Percentiles rank a stretch among this genome's conserved stretches.
Evolutionary conservation across 306 rosid genomes (phyloP).

Genomic region (Gastrolobium villosum): DNA sequence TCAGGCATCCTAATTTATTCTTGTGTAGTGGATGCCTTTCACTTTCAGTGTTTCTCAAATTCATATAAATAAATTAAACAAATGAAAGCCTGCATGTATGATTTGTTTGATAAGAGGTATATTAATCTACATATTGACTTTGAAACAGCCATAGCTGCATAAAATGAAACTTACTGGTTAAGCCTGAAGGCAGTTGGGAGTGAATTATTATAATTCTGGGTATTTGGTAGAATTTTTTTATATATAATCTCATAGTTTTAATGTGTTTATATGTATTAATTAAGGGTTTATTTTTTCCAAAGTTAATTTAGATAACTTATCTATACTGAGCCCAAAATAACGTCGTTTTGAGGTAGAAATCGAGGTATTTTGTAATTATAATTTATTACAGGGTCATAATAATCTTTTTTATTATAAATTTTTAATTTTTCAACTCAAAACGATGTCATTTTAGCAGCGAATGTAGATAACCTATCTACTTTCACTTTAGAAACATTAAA

Average conservation of each 20-base stretch:
- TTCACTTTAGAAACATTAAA: no score
- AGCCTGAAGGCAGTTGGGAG: not conserved
- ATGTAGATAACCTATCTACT: no score
- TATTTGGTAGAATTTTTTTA: not conserved
- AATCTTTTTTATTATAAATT: no score
- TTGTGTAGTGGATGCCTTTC: constrained; percentile 45
- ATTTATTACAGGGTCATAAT: no score
- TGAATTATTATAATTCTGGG: not conserved
- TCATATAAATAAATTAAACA: not conserved
- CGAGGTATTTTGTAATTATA: no score
- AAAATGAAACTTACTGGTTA: not conserved
- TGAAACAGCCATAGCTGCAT: not conserved
- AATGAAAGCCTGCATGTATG: not conserved
- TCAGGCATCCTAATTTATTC: constrained; percentile 5
- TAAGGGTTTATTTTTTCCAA: no score
- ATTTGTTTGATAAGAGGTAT: not conserved
- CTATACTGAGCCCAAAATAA: no score
- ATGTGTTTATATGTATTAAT: no score
- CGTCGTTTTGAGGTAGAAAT: no score
- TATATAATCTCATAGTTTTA: not conserved
- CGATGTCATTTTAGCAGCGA: no score
- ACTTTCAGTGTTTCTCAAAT: constrained; percentile 8
- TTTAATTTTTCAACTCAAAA: no score
- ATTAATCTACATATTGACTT: not conserved
- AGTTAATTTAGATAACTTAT: no score